A percentile compares a stretch with the other conserved stretches of the same genome.
phyloP scores from a whole-genome alignment of 1,139 yeast species.

The Blastobotrys buckinghamii region DNA sequence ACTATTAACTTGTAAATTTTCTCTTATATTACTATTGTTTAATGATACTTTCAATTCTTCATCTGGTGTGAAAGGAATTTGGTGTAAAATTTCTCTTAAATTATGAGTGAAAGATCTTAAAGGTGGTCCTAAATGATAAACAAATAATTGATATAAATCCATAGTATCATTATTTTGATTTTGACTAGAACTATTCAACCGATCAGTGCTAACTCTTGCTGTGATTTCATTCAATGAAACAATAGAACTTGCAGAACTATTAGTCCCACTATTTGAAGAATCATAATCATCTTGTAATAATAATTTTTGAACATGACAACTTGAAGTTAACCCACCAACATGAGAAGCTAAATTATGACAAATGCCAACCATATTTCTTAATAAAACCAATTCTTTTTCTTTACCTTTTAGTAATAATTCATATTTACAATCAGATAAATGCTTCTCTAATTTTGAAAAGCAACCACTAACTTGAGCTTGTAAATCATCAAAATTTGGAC shows the following conservation, averaged over 20 bases:
- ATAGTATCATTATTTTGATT: slow-evolving; percentile 14
- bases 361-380: slow-evolving; percentile 45
- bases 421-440: slow-evolving; percentile 55
- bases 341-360: slow-evolving; percentile 51
- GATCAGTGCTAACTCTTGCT: neutral
- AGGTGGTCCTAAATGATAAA: slow-evolving; percentile 65
- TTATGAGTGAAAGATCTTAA: slow-evolving; percentile 55
- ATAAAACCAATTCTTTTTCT: slow-evolving; percentile 46
- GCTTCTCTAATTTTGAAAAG: slow-evolving; percentile 38
- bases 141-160: slow-evolving; percentile 62
- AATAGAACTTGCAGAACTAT: slow-evolving; percentile 12
- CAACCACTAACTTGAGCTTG: slow-evolving; percentile 39
- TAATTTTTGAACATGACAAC: slow-evolving; percentile 62
- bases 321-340: slow-evolving; percentile 61
- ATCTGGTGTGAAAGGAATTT: slow-evolving; percentile 49
- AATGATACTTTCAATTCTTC: slow-evolving; percentile 33
- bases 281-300: slow-evolving; percentile 33
- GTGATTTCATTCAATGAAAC: slow-evolving; percentile 12
- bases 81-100: slow-evolving; percentile 52
- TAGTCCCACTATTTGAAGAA: neutral
- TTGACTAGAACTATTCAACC: neutral
- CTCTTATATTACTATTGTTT: slow-evolving; percentile 39
- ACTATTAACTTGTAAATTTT: slow-evolving; percentile 49
- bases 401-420: slow-evolving; percentile 53
- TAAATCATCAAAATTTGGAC: slow-evolving; percentile 37